Evolutionary conservation across 176 grass and related monocot species (phyloP), one percentile per base, ranked within the genome.

Genomic region (Rhynchospora pubera): DNA sequence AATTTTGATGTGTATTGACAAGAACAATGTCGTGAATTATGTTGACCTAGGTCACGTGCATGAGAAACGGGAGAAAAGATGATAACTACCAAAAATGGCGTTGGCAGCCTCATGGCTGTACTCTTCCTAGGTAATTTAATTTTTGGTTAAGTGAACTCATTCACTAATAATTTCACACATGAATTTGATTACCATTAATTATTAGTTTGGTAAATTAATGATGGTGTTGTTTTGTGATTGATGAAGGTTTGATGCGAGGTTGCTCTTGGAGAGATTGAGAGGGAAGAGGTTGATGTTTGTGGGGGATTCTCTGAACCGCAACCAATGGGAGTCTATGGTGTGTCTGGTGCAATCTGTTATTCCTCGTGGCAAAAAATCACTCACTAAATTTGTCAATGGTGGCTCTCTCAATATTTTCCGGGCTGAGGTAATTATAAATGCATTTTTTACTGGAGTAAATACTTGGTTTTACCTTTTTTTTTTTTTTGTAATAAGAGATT

Each of bases 291-390:
- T 99, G 82, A 96, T 99, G 97, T 99, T 99, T 85, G 97, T 99
- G 55, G 97, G 97, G 0, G 97, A 99, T 34, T 99, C 96, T 5
- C 74, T 99, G 84, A 99, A 99, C 84, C 92, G 96, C 1, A 99
- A 99, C 89, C 96, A 99, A 81, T 99, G 96, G 96, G 96, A 99
- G 83, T 99, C 97, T 7, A 96, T 99, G 97, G 93, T 99, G 82
- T 99, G 97, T 86, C 91, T 99, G 32, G 93, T 91, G 28, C 97
- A 99, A 84, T 99, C 97, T 9, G 97, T 67, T 21, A 84, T 91
- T 77, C 91, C 91, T 44, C 79, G 45, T 77, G 91, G 93, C 64
- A 73, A 87, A 43, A 99, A 99, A 85, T 91, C 91, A 0, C 91
- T 99, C 23, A 90, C 90, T 48, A 98, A 98, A 86, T 93, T 87